A percentile compares a stretch with the other conserved stretches of the same genome.
phyloP scores from a whole-genome alignment of 2,329 filamentous ascomycete genomes.

The Fusarium sp. region DNA sequence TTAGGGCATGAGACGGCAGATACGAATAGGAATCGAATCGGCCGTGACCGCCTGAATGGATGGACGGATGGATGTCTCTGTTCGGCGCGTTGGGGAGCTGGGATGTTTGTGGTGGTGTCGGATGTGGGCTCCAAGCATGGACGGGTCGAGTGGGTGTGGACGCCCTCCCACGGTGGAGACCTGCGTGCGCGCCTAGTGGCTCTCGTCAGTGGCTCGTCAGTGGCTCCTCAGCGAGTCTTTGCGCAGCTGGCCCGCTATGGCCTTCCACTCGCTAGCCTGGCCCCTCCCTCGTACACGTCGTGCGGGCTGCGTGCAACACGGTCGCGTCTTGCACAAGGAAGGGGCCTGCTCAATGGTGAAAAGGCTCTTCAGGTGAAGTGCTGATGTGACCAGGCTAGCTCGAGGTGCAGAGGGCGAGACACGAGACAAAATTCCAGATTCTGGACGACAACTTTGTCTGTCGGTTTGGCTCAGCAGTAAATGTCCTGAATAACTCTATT shows the following conservation, averaged over 20 bases:
- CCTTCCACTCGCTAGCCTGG: slow-evolving; percentile 28
- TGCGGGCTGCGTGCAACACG: slow-evolving; percentile 38
- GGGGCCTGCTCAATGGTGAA: slow-evolving; percentile 22
- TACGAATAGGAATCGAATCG: slow-evolving; percentile 26
- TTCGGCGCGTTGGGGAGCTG: slow-evolving; percentile 35
- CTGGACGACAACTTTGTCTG: slow-evolving; percentile 23
- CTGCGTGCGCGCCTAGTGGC: slow-evolving; percentile 15
- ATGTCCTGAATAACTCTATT: not conserved
- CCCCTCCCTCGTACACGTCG: slow-evolving; percentile 38
- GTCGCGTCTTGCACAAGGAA: slow-evolving; percentile 33
- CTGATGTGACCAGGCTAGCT: slow-evolving; percentile 17
- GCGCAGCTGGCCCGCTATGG: slow-evolving; percentile 36
- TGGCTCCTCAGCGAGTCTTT: slow-evolving; percentile 36
- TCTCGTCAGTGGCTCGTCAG: slow-evolving; percentile 32
- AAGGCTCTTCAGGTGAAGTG: slow-evolving; percentile 12
- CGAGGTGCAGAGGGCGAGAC: slow-evolving; percentile 8
- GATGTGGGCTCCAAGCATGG: slow-evolving; percentile 33
- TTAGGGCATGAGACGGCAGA: slow-evolving; percentile 22
- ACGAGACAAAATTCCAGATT: slow-evolving; percentile 26
- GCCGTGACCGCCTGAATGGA: slow-evolving; percentile 24
- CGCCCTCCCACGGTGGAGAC: slow-evolving; percentile 16
- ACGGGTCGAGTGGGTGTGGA: slow-evolving; percentile 35
- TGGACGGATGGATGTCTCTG: slow-evolving; percentile 38
- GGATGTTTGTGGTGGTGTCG: slow-evolving; percentile 42
- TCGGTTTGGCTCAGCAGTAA: slow-evolving; percentile 2